Evolutionary conservation across 352 stramenopile species (phyloP), one percentile per base, ranked within the genome.

Genomic region (Pythium aquatile): DNA sequence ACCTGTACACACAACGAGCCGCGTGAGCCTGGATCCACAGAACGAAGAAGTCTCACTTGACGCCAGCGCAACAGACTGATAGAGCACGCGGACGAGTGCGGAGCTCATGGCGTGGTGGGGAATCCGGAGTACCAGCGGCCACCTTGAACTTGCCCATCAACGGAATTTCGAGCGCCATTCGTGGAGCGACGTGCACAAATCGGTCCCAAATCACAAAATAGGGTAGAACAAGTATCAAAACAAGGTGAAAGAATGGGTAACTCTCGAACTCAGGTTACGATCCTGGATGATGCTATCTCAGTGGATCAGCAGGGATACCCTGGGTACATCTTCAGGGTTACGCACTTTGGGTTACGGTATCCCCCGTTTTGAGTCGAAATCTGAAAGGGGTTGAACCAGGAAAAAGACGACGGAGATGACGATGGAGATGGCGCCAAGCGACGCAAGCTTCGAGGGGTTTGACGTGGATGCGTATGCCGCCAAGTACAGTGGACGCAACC

Each of bases 401-500:
- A 61, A 51, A 4, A 54, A 57, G 11, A 52, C n/a, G n/a, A 40
- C 24, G 8, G 44, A 53, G 8, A 64, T 59, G 63, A 48, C 55
- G 63, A 58, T 46, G 55, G 69, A 29, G 40, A 56, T 39, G 30
- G 37, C 39, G 46, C 52, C 66, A 49, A 55, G 39, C 26, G 52
- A 63, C 32, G 51, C 26, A 39, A 56, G 48, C 58, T 66, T 85
- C 49, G 80, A 85, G 29, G 78, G 77, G 49, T 93, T 96, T 55
- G 87, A 96, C 63, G 76, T 96, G 62, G 87, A 96, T 28, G 75
- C 78, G 52, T 86, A 93, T 54, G 86, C 82, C 8, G 74, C 81
- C 74, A 94, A 94, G 72, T 94, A 96, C 78, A 85, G 70, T 49
- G 87, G 80, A 1, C 80, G 81, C 55, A 94, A 93, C 74, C 83